Base-by-base conservation (phyloP, 352 stramenopile genomes). In the Pythium oligandrum region DNA sequence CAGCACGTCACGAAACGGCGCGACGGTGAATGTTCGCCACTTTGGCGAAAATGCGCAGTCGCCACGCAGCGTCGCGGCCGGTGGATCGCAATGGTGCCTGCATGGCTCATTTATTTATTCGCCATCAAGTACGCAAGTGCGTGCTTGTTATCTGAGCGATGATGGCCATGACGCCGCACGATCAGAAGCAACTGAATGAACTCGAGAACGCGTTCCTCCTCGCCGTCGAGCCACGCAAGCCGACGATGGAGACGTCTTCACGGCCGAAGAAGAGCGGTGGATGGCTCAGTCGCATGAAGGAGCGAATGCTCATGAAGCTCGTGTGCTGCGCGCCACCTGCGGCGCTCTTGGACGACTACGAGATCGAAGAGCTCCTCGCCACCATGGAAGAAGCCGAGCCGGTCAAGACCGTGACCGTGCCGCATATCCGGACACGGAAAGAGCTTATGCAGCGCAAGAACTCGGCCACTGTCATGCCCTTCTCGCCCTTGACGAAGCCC, bases 141-240 rank as follows among this genome's bases (percentile, higher is more conserved):
- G 17, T 47, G 11, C 11, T 40, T 58, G 7, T n/a, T 32, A 11
- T 48, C 43, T 48, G 9, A 1, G 43, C 7, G 26, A 59, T 64
- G 57, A 64, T 64, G 57, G 57, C 57, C 51, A 64, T 64, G 51
- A 64, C 57, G 10, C 57, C 51, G 39, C 46, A 59, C 47, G 51
- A 64, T n/a, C 52, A 51, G 40, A 59, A 55, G 40, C 51, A 50
- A 36, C 57, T 64, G n/a, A 40, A 64, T 12, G 57, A 64, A 12
- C 50, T 64, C 31, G 57, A 64, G 44, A 7, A 26, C 45, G 57
- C 57, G 33, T 64, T 64, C 35, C 26, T 59, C 35, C 45, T 56
- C 26, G 40, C 40, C 33, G 37, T 63, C 32, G 57, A 57, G 26
- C 11, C 50, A n/a, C 49, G 42, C n/a, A 12, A 40, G 55, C 17